Conservation (phyloP, 2,329 filamentous ascomycete species). For the Phyllosticta citriasiana region DNA sequence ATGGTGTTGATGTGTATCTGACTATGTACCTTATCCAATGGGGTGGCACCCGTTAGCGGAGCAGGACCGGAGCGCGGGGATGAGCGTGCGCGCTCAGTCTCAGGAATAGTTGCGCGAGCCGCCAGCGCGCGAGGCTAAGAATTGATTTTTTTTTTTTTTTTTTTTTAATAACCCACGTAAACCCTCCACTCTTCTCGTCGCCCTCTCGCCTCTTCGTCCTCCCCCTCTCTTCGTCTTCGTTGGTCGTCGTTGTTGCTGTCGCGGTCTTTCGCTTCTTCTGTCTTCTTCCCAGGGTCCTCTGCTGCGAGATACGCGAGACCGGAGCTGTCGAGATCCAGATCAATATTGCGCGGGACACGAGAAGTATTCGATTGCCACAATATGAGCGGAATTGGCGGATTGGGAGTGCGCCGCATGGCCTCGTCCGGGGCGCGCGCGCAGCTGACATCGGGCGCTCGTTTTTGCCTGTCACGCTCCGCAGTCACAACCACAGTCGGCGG, state of each 20-base stretch:
- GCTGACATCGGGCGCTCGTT: background rate
- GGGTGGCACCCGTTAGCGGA: background rate
- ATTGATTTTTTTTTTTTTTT: background rate
- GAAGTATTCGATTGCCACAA: background rate
- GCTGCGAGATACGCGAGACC: background rate
- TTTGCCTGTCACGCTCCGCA: background rate
- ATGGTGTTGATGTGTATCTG: background rate
- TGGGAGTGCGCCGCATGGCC: background rate
- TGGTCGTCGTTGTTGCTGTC: background rate
- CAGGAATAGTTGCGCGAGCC: background rate
- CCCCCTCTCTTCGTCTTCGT: background rate
- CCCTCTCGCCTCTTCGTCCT: background rate
- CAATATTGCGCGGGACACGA: background rate
- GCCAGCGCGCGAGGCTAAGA: background rate
- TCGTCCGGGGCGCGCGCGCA: background rate
- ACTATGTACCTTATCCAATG: background rate
- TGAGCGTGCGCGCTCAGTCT: background rate
- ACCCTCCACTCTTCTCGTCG: background rate
- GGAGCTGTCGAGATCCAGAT: background rate
- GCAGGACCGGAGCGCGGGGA: background rate
- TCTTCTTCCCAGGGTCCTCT: background rate
- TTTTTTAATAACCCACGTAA: background rate
- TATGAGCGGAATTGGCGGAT: background rate
- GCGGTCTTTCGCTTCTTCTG: background rate
- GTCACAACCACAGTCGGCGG: background rate